Conservation (phyloP, 192 early-diverging fungal species). For the Gaertneriomyces semiglobifer region DNA sequence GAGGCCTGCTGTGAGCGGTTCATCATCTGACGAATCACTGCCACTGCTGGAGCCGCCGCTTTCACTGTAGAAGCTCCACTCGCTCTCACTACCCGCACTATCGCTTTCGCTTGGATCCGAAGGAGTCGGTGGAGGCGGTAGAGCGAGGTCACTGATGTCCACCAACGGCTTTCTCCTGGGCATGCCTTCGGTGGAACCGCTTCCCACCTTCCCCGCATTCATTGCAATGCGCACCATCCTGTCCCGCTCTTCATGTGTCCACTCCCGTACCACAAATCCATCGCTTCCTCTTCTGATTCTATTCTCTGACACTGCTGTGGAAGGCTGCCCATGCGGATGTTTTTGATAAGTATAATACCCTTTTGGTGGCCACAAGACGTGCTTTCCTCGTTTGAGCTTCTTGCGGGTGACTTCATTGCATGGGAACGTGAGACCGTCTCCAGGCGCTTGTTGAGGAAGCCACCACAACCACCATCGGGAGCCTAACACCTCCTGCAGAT, state of each 20-base stretch:
- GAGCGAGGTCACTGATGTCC: too few relatives aligned
- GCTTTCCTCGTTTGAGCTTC: slow-evolving; percentile 32
- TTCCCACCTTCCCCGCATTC: not conserved
- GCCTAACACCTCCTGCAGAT: slow-evolving; percentile 73
- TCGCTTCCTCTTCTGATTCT: slow-evolving; percentile 48
- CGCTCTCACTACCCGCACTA: too few relatives aligned
- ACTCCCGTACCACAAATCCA: slow-evolving; percentile 48
- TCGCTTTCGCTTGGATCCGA: too few relatives aligned
- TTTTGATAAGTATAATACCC: slow-evolving; percentile 56
- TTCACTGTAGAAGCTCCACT: too few relatives aligned
- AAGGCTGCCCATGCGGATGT: slow-evolving; percentile 30
- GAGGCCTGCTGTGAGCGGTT: too few relatives aligned
- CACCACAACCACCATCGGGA: slow-evolving; percentile 67
- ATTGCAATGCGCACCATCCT: slow-evolving; percentile 25
- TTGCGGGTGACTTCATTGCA: slow-evolving; percentile 36
- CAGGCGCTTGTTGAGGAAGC: slow-evolving; percentile 57
- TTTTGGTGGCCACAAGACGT: slow-evolving; percentile 69
- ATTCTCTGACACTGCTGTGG: slow-evolving; percentile 8
- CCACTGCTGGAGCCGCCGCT: too few relatives aligned
- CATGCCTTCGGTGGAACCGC: too few relatives aligned
- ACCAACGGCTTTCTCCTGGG: too few relatives aligned
- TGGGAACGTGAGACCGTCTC: slow-evolving; percentile 67
- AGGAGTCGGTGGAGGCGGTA: too few relatives aligned
- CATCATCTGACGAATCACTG: too few relatives aligned
- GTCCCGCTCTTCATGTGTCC: slow-evolving; percentile 39